Evolutionary conservation across 176 grass and related monocot species (phyloP), one percentile per base, ranked within the genome.

Genomic region (Thalia dealbata): DNA sequence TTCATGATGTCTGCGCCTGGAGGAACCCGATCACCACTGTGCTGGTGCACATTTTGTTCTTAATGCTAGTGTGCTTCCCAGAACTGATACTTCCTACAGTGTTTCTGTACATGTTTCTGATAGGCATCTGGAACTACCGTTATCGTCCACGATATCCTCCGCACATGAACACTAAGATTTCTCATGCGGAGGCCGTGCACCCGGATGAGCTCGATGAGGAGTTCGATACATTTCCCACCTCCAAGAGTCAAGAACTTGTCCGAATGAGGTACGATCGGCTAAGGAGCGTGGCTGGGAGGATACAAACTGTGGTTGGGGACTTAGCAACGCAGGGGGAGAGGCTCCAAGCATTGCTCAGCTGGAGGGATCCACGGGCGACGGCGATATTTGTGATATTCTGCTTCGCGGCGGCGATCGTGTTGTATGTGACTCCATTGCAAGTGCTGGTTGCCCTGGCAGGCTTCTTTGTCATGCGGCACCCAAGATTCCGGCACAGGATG

Each of bases 131-230:
- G 90, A 99, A 99, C 83, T 99, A 91, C 48, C 85, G 95, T 23
- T 89, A 99, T 54, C 85, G 95, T 3, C 95, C 90, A 26, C 79
- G 81, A 6, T 91, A 99, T 74, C 95, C 90, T 77, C 90, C 95
- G 9, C 95, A 99, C 87, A 99, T 99, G 95, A 99, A 99, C 78
- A 99, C 90, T 45, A 93, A 91, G 78, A 88, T 93, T 27, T 93
- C 95, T 81, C 87, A 99, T 73, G 95, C 95, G 1, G 95, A 99
- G 52, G 83, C 85, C 25, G 87, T 88, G 69, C 85, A 88, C 51
- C 83, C 85, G 29, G 95, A 99, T 81, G 95, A 99, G 78, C 87
- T 93, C 22, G 87, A 93, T 3, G 90, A 99, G 54, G 95, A 99
- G 79, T 99, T 99, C 0, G 90, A 99, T 61, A 87, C 87, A 48